A percentile compares a stretch with the other conserved stretches of the same genome.
Conservation (phyloP, 2,329 filamentous ascomycete genomes). For the Fusarium guadeloupense region DNA sequence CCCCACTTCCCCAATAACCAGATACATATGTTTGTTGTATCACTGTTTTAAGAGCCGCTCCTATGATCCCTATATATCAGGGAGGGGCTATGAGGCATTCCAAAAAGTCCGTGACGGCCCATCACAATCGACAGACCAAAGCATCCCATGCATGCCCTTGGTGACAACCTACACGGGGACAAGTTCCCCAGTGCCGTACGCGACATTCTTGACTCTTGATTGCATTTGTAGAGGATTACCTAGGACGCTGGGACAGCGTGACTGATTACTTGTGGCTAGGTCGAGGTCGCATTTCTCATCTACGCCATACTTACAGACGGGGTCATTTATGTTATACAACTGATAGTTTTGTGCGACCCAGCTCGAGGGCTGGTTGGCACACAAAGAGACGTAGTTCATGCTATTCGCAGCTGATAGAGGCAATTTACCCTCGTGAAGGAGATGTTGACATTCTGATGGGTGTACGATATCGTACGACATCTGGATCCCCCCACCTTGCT, state of each 20-base stretch:
- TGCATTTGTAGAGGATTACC: conserved; percentile 43
- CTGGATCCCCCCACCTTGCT: too few relatives aligned
- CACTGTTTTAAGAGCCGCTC: too few relatives aligned
- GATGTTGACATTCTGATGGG: conserved; percentile 55
- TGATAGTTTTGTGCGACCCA: conserved; percentile 61
- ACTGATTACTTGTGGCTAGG: conserved; percentile 58
- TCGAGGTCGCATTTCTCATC: conserved; percentile 60
- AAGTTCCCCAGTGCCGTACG: conserved; percentile 53
- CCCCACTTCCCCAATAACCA: too few relatives aligned
- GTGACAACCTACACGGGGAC: conserved; percentile 41
- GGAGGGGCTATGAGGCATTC: not conserved
- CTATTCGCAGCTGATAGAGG: conserved; percentile 63
- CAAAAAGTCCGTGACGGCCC: not conserved
- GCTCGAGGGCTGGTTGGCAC: conserved; percentile 52
- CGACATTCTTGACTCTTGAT: conserved; percentile 58
- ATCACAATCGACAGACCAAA: not conserved
- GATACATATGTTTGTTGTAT: too few relatives aligned
- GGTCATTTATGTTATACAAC: conserved; percentile 61
- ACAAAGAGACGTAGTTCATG: conserved; percentile 60
- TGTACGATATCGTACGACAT: conserved; percentile 55
- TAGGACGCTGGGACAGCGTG: conserved; percentile 54
- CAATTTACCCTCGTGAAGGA: conserved; percentile 59
- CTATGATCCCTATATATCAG: too few relatives aligned
- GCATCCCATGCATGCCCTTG: not conserved
- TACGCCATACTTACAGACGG: conserved; percentile 56